phyloP scores from a whole-genome alignment of 2,329 filamentous ascomycete genomes.

The Beauveria medogensis region DNA sequence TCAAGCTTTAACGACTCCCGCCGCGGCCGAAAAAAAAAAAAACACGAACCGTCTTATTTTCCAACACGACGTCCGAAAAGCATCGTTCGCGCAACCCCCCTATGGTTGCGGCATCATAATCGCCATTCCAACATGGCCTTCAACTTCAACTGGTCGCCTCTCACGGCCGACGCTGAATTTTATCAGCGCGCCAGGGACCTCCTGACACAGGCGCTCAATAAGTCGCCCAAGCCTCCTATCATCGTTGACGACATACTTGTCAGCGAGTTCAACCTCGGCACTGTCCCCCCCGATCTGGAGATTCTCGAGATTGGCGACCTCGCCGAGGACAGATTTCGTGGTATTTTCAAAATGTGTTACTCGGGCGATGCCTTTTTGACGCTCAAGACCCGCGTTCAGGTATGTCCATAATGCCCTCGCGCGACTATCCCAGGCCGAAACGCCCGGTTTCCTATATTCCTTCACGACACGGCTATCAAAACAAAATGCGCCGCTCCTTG shows the following conservation, averaged over 20 bases:
- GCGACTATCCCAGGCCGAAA: slow-evolving; percentile 6
- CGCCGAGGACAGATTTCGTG: slow-evolving; percentile 91
- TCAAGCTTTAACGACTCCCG: neutral
- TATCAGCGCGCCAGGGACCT: slow-evolving; percentile 88
- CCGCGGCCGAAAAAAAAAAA: neutral
- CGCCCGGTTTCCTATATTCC: neutral
- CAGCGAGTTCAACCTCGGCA: slow-evolving; percentile 93
- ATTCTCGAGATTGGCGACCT: slow-evolving; percentile 97
- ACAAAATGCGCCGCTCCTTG: neutral
- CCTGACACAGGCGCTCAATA: slow-evolving; percentile 91
- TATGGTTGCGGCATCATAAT: slow-evolving; percentile 28
- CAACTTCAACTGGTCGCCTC: slow-evolving; percentile 99
- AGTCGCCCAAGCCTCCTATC: slow-evolving; percentile 94
- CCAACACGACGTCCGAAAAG: neutral
- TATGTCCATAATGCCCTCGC: slow-evolving; percentile 33
- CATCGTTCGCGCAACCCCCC: slow-evolving; percentile 14
- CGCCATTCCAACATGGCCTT: slow-evolving; percentile 76
- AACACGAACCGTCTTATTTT: neutral
- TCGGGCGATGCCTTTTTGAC: slow-evolving; percentile 92
- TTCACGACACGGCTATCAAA: neutral
- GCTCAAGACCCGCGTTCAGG: slow-evolving; percentile 89
- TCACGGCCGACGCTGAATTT: slow-evolving; percentile 89
- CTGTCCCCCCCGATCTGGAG: slow-evolving; percentile 87
- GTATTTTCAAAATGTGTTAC: slow-evolving; percentile 99
- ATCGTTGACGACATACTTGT: slow-evolving; percentile 99